phyloP scores from a whole-genome alignment of 2,329 filamentous ascomycete species.

The Hypoxylon rubiginosum region DNA sequence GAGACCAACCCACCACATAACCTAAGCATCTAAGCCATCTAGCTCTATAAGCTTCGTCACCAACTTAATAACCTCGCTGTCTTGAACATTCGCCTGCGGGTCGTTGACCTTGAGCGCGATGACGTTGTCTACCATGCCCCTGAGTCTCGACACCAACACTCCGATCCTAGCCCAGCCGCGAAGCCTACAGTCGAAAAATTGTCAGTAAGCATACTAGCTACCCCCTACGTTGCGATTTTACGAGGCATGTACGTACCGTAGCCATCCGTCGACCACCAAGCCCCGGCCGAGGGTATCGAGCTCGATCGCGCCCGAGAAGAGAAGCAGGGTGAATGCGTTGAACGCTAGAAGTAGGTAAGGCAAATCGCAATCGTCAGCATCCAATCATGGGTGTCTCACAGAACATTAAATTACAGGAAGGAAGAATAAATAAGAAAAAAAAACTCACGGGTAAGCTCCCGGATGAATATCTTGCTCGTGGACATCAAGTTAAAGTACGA shows the following conservation, averaged over 20 bases:
- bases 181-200: constrained; percentile 56
- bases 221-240: not conserved
- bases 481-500: constrained; percentile 93
- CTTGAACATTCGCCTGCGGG: constrained; percentile 70
- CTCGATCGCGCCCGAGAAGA: constrained; percentile 88
- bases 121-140: constrained; percentile 88
- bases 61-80: constrained; percentile 78
- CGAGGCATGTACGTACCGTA: constrained; percentile 58
- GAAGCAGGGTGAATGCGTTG: constrained; percentile 87
- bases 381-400: too few species aligned
- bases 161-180: constrained; percentile 96
- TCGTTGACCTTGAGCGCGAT: constrained; percentile 85
- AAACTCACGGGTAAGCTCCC: constrained; percentile 86
- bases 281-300: constrained; percentile 91
- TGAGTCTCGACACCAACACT: constrained; percentile 84
- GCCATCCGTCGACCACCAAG: constrained; percentile 91
- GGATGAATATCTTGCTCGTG: constrained; percentile 91
- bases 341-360: constrained; percentile 74
- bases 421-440: not conserved
- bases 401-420: constrained; percentile 9
- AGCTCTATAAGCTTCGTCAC: constrained; percentile 88
- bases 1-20: not conserved
- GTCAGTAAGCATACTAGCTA: too few species aligned
- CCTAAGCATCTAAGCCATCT: constrained; percentile 82
- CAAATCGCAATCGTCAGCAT: constrained; percentile 8